phyloP scores from a whole-genome alignment of 2,329 filamentous ascomycete genomes.

The Neofusicoccum parvum region DNA sequence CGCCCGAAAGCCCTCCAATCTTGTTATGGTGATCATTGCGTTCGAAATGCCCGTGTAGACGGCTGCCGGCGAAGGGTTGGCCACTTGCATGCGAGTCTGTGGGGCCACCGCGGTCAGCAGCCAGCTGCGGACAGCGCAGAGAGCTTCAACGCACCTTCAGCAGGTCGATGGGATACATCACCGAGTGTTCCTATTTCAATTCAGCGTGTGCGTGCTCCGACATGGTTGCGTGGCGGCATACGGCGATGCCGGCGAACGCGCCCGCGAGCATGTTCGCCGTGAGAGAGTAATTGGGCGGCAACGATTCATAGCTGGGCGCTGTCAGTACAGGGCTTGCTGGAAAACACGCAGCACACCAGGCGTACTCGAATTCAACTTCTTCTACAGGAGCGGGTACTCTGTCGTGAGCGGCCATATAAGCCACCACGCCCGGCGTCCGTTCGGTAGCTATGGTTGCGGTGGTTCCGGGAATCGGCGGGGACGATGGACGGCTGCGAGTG shows the following conservation, averaged over 20 bases:
- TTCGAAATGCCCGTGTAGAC: slow-evolving; percentile 90
- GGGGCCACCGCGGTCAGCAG: background rate
- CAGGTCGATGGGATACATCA: slow-evolving; percentile 98
- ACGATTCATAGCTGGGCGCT: slow-evolving; percentile 74
- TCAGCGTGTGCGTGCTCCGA: slow-evolving; percentile 28
- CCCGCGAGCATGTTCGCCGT: slow-evolving; percentile 94
- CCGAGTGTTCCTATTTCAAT: slow-evolving; percentile 79
- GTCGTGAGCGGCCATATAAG: slow-evolving; percentile 45
- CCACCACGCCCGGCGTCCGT: slow-evolving; percentile 38
- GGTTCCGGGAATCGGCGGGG: slow-evolving; percentile 1
- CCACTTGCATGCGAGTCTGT: slow-evolving; percentile 96
- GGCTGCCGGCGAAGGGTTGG: slow-evolving; percentile 78
- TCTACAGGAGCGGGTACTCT: slow-evolving; percentile 35
- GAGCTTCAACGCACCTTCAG: slow-evolving; percentile 72
- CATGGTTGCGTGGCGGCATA: slow-evolving; percentile 50
- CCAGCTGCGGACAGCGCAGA: background rate
- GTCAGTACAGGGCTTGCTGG: slow-evolving; percentile 28
- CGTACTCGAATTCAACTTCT: slow-evolving; percentile 45
- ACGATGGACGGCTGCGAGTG: background rate
- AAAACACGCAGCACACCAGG: slow-evolving; percentile 23
- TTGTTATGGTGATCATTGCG: slow-evolving; percentile 88
- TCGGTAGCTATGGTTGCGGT: slow-evolving; percentile 33
- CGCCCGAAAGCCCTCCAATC: slow-evolving; percentile 84
- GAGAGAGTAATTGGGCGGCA: slow-evolving; percentile 92
- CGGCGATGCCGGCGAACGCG: slow-evolving; percentile 94